A percentile compares a stretch with the other conserved stretches of the same genome.
Conservation (phyloP, 2,329 filamentous ascomycete species). For the Phaeosphaeria sp. region DNA sequence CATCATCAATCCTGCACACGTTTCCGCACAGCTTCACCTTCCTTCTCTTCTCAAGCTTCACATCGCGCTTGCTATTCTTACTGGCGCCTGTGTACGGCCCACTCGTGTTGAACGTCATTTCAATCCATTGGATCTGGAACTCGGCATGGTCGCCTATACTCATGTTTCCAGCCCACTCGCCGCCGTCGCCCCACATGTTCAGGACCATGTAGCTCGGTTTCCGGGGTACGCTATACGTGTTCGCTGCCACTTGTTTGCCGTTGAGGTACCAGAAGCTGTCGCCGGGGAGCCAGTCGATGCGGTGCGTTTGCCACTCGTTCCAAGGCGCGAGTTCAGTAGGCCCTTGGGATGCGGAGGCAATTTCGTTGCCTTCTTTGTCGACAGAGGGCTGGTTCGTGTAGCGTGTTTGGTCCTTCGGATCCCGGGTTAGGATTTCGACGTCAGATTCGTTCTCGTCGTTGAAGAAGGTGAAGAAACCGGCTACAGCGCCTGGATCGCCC, state of each 20-base stretch:
- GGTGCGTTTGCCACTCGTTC: slow-evolving; percentile 65
- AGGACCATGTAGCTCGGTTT: slow-evolving; percentile 62
- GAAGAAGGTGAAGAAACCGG: slow-evolving; percentile 64
- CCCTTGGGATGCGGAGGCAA: slow-evolving; percentile 58
- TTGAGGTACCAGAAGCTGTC: slow-evolving; percentile 65
- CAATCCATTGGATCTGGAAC: slow-evolving; percentile 69
- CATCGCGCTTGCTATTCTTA: slow-evolving; percentile 24
- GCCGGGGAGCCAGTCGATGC: slow-evolving; percentile 66
- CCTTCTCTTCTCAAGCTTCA: slow-evolving; percentile 20
- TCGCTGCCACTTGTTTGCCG: slow-evolving; percentile 58
- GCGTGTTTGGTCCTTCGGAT: slow-evolving; percentile 52
- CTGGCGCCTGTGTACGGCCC: slow-evolving; percentile 31
- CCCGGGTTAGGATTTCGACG: slow-evolving; percentile 61
- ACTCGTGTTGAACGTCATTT: slow-evolving; percentile 61
- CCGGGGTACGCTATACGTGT: slow-evolving; percentile 63
- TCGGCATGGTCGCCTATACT: slow-evolving; percentile 56
- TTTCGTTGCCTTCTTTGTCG: slow-evolving; percentile 53
- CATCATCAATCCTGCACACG: slow-evolving; percentile 48
- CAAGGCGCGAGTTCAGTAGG: slow-evolving; percentile 58
- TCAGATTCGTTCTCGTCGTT: slow-evolving; percentile 58
- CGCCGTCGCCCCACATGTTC: slow-evolving; percentile 69
- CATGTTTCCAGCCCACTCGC: slow-evolving; percentile 68
- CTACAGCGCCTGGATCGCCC: slow-evolving; percentile 56
- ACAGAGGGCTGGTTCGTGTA: slow-evolving; percentile 69
- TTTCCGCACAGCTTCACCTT: slow-evolving; percentile 39